Percentiles rank a stretch among this genome's conserved stretches.
Conservation (phyloP, 2,329 filamentous ascomycete genomes). For the Periconia macrospinosa region DNA sequence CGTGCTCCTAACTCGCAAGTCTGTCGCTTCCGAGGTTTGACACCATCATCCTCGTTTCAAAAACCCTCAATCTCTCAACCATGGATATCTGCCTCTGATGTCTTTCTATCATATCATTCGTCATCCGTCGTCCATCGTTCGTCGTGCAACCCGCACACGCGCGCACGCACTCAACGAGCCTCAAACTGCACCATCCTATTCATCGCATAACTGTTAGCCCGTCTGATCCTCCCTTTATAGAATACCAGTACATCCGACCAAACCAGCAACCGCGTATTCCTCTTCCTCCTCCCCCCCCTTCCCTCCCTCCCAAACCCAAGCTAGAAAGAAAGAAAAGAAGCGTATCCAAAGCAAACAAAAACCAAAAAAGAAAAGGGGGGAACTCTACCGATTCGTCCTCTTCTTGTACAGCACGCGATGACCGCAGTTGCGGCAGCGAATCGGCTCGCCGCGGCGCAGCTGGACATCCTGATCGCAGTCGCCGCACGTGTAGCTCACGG, state of each 20-base stretch:
- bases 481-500: constrained; percentile 65
- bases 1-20: too few species aligned
- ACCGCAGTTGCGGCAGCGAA: constrained; percentile 89
- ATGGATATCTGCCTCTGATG: background rate
- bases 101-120: background rate
- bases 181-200: constrained; percentile 94
- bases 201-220: background rate
- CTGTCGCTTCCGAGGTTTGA: too few species aligned
- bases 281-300: background rate
- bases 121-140: background rate
- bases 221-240: too few species aligned
- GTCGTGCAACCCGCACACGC: too few species aligned
- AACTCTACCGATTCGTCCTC: constrained; percentile 88
- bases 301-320: background rate
- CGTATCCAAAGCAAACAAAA: background rate
- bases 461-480: constrained; percentile 80
- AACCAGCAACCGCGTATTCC: background rate
- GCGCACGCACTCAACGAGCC: constrained; percentile 67
- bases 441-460: constrained; percentile 76
- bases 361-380: background rate
- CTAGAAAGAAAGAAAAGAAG: background rate
- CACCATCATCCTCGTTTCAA: too few species aligned
- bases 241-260: too few species aligned
- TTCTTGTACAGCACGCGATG: constrained; percentile 97
- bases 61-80: too few species aligned